These are phyloP conservation scores for Kuraishia molischiana DNA, from an alignment of 805 yeast genomes.

Conservation along the genomic window DNA sequence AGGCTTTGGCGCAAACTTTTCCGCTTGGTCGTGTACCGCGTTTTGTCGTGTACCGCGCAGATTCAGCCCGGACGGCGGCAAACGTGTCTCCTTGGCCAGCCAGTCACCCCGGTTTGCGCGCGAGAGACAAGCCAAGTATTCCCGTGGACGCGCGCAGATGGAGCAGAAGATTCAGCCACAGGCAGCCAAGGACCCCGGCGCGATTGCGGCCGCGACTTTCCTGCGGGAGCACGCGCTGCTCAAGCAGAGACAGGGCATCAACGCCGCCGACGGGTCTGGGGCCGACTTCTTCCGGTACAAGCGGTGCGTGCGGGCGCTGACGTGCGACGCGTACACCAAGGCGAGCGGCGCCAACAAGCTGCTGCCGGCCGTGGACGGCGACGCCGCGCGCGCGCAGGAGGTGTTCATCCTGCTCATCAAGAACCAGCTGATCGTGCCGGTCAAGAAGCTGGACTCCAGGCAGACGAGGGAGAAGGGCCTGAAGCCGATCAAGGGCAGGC, in stretches of 20 bases:
- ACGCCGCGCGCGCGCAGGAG: slow-evolving; percentile 47
- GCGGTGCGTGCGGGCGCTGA: slow-evolving; percentile 70
- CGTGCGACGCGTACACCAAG: slow-evolving; percentile 57
- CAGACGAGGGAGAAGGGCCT: slow-evolving; percentile 55
- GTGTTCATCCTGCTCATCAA: slow-evolving; percentile 61
- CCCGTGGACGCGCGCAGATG: not conserved
- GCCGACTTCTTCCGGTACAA: slow-evolving; percentile 83
- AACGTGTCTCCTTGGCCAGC: not conserved
- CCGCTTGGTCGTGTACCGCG: not conserved
- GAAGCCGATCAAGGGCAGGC: slow-evolving; percentile 52
- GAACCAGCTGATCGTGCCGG: slow-evolving; percentile 67
- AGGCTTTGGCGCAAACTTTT: not conserved
- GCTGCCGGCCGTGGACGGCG: slow-evolving; percentile 27
- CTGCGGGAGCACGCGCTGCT: slow-evolving; percentile 56
- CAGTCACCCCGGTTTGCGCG: too few relatives aligned
- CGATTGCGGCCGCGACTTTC: slow-evolving; percentile 61
- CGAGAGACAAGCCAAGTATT: not conserved
- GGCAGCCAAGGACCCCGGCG: slow-evolving; percentile 33
- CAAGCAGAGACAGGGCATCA: slow-evolving; percentile 69
- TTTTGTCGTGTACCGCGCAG: not conserved
- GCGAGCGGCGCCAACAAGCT: slow-evolving; percentile 34
- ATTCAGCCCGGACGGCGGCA: not conserved
- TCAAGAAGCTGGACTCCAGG: slow-evolving; percentile 58
- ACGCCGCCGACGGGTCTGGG: slow-evolving; percentile 52
- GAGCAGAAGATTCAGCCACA: slow-evolving; percentile 8